phyloP scores from a whole-genome alignment of 345 rosid species.

The Fremontodendron californicum region DNA sequence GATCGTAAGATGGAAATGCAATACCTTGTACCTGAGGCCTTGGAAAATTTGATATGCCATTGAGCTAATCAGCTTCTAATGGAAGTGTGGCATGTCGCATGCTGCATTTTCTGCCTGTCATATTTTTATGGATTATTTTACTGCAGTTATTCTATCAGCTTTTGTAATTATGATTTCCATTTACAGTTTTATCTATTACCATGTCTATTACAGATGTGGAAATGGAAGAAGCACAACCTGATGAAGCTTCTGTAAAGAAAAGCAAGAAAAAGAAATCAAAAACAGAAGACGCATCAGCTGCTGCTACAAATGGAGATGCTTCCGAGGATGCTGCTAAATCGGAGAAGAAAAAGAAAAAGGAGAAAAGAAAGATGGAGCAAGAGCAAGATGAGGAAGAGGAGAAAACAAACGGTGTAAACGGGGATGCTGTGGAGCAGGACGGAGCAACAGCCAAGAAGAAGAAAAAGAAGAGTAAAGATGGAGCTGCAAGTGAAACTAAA shows the following conservation, averaged over 20 bases:
- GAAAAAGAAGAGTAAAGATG: conserved; percentile 43
- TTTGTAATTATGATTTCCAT: too few species aligned
- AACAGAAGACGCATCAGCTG: conserved; percentile 23
- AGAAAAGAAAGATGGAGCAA: conserved; percentile 48
- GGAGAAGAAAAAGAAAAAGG: conserved; percentile 45
- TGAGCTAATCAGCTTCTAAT: background rate
- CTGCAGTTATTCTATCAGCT: background rate
- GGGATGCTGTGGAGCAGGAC: conserved; percentile 23
- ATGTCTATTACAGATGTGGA: conserved; percentile 28
- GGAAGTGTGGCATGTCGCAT: background rate
- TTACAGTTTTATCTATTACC: background rate
- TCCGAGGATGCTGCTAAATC: conserved; percentile 28
- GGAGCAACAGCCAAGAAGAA: conserved; percentile 32
- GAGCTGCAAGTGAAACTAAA: conserved; percentile 27
- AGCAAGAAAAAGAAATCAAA: conserved; percentile 62
- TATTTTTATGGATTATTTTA: background rate
- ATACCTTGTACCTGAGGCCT: background rate
- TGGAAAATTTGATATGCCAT: background rate
- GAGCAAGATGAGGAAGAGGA: conserved; percentile 27
- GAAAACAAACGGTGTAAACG: conserved; percentile 25
- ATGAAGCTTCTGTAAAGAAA: conserved; percentile 46
- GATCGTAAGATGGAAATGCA: background rate
- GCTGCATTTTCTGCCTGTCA: background rate
- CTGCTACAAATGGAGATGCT: conserved; percentile 22
- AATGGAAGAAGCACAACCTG: conserved; percentile 40